Conservation (phyloP, 2,329 filamentous ascomycete genomes). For the Tolypocladium nubicola region DNA sequence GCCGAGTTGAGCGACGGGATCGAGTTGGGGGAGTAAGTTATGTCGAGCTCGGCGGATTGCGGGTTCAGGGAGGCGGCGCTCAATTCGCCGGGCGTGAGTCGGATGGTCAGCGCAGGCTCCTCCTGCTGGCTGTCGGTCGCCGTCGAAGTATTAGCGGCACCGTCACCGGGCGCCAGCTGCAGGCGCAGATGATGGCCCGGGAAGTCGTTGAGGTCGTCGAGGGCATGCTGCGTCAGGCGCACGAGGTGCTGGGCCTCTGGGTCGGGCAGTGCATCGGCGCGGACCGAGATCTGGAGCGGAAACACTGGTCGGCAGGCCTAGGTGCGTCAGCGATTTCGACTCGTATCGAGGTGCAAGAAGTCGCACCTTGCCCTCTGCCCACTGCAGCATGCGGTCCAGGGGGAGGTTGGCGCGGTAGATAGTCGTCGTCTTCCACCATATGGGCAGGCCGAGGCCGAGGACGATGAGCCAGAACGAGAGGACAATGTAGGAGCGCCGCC, state of each 20-base stretch:
- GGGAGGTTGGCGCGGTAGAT: constrained; percentile 84
- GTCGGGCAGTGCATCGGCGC: constrained; percentile 54
- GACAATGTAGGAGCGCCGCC: constrained; percentile 64
- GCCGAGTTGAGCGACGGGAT: constrained; percentile 57
- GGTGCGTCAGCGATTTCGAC: constrained; percentile 3
- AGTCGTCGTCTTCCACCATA: constrained; percentile 93
- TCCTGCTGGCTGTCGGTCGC: constrained; percentile 24
- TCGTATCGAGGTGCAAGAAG: background rate
- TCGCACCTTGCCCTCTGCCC: constrained; percentile 1
- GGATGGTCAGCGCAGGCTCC: constrained; percentile 57
- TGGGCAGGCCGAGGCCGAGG: constrained; percentile 70
- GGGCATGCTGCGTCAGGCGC: constrained; percentile 70
- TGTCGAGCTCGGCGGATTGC: constrained; percentile 61
- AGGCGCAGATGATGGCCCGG: constrained; percentile 68
- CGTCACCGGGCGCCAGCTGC: constrained; percentile 17
- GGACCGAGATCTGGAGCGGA: constrained; percentile 70
- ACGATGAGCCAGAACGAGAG: constrained; percentile 87
- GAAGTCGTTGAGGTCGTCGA: constrained; percentile 82
- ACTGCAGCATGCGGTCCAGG: constrained; percentile 58
- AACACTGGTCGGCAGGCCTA: constrained; percentile 84
- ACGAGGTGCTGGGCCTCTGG: constrained; percentile 64
- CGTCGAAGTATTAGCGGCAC: background rate
- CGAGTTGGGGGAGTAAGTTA: constrained; percentile 64
- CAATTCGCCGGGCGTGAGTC: constrained; percentile 53
- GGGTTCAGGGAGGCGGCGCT: constrained; percentile 55